Percentiles rank a stretch among this genome's conserved stretches.
Conservation (phyloP, 306 rosid genomes). For the Acacia melanoxylon region DNA sequence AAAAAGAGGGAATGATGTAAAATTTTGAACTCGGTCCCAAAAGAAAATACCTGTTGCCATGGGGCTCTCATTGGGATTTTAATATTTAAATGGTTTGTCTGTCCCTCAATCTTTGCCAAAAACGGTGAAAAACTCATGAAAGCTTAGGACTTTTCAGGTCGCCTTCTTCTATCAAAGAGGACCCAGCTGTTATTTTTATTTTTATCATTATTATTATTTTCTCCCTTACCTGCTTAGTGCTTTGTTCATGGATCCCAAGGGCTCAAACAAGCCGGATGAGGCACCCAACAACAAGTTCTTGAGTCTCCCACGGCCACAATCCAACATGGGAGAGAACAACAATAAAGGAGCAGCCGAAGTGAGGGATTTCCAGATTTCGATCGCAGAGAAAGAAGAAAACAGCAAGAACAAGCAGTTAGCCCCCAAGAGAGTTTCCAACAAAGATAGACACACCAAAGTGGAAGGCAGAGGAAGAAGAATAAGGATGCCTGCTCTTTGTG, state of each 20-base stretch:
- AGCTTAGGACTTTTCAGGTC: conserved; percentile 76
- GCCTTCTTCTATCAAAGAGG: conserved; percentile 71
- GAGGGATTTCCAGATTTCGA: conserved; percentile 76
- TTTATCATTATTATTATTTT: neutral
- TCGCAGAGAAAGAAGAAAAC: conserved; percentile 62
- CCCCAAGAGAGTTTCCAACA: conserved; percentile 92
- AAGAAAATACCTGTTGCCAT: conserved; percentile 39
- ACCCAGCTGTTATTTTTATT: conserved; percentile 33
- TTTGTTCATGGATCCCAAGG: conserved; percentile 90
- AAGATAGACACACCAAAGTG: conserved; percentile 93
- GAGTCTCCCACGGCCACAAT: conserved; percentile 48
- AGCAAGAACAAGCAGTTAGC: conserved; percentile 67
- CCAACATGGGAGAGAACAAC: conserved; percentile 67
- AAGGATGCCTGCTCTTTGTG: conserved; percentile 96
- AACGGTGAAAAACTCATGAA: conserved; percentile 88
- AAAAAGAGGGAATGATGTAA: neutral
- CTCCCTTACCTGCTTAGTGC: neutral
- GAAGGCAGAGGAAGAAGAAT: conserved; percentile 96
- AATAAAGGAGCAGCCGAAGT: conserved; percentile 48
- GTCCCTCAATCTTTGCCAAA: conserved; percentile 64
- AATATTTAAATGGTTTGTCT: conserved; percentile 35
- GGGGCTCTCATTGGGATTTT: conserved; percentile 55
- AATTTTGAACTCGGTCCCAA: neutral
- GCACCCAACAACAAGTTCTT: conserved; percentile 56
- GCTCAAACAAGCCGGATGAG: conserved; percentile 69